Evolutionary conservation across 2,329 filamentous ascomycete genomes (phyloP), one percentile per base, ranked within the genome.

Genomic region (Colletotrichum sp.): DNA sequence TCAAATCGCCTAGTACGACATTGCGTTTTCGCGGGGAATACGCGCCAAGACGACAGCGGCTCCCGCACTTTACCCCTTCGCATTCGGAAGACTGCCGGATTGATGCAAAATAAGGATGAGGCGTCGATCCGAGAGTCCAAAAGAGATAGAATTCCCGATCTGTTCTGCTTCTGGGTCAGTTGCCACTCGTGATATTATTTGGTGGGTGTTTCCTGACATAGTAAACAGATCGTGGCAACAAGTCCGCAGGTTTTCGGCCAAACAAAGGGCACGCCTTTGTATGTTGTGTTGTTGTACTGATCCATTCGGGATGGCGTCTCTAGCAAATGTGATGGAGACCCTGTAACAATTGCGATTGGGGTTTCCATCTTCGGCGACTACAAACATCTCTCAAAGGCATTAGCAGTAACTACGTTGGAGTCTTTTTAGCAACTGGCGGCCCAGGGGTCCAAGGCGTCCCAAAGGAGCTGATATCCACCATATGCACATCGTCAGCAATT

Each of bases 51-150:
- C 2, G 5, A 52, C n/a, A 52, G n/a, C 44, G 36, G 44, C 13
- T 32, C 24, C n/a, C 63, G 32, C 57, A 28, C 44, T 32, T 65
- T 70, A n/a, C 72, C 72, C n/a, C 13, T 21, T 72, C 62, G 39
- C 15, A 62, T 63, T 72, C 62, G 62, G 34, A 34, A 30, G 2
- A 9, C 8, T 32, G 10, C 34, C 36, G 68, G 62, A 71, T 62
- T 67, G 30, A 68, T 21, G 69, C 49, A 18, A 75, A 75, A 44
- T 39, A 57, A 30, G 34, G 8, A 6, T 18, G n/a, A 18, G 6
- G 16, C 24, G 34, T 24, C 21, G 9, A 30, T 44, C 57, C 34
- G 57, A 63, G 28, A 2, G 18, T 9, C 36, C 26, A n/a, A 49
- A 49, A 6, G 13, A 30, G 26, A 70, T 1, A 5, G 13, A 2